Evolutionary conservation across 306 rosid genomes (phyloP), one percentile per base, ranked within the genome.

Genomic region (Cicer chorassanicum): DNA sequence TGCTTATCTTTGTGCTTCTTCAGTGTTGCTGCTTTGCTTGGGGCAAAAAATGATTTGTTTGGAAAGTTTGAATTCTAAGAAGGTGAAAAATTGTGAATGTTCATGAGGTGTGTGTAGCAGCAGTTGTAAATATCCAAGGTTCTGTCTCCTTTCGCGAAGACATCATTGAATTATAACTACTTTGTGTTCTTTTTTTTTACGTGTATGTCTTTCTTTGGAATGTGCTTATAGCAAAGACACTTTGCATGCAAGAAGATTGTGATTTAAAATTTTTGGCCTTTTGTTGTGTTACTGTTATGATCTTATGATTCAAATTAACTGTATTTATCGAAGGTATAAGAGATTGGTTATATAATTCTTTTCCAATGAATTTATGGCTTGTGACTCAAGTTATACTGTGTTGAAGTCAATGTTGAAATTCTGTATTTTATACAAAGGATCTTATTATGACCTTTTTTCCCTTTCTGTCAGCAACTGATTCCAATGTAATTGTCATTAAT

Each of bases 1-100:
- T 76, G 57, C 36, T 78, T 72, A 65, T 51, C 16, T 77, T 81
- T 69, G 14, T 48, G 19, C 16, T 66, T 66, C 78, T 85, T 2
- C 96, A 92, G 98, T 29, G 72, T 68, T 90, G 92, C 86, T 92
- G 98, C 85, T 84, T 92, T 86, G 67, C 82, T 9, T 90, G 88
- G 91, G 2, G 85, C 78, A 81, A 63, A 72, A 85, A 86, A 36
- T 87, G 88, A 87, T 66, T 53, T 44, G 45, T 73, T 73, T 44
- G 73, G 57, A 81, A 53, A 53, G 68, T 73, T 70, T 81, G 81
- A 83, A 69, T 76, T 60, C 56, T 61, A 56, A 41, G 56, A 78
- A 55, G 61, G 73, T 62, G 42, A 70, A 72, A 72, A 62, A 70
- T 74, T 74, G 81, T 74, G 81, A 78, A 78, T 81, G 81, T 36